Conservation (phyloP, 208 protist genomes). For the Acanthamoeba triangularis region DNA sequence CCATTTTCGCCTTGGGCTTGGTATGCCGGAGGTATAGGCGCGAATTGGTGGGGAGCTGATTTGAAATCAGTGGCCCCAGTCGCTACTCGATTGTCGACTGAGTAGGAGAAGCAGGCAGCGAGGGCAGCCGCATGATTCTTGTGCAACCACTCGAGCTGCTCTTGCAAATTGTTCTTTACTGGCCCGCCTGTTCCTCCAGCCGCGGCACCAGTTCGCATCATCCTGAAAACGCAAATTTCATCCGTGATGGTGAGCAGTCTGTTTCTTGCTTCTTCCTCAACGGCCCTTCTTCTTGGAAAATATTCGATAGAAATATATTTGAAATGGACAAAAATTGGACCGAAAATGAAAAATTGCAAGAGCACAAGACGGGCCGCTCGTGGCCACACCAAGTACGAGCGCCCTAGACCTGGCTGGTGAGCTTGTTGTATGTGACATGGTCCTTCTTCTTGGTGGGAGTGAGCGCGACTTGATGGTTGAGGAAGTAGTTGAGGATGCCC, state of each 20-base stretch:
- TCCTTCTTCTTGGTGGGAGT: too few relatives aligned
- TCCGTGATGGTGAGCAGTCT: background rate
- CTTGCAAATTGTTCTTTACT: background rate
- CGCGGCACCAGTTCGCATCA: background rate
- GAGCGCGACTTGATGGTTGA: background rate
- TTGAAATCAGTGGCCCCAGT: background rate
- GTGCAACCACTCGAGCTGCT: conserved; percentile 29
- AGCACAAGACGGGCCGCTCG: too few relatives aligned
- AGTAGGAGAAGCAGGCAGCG: conserved; percentile 20
- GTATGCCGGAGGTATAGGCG: background rate
- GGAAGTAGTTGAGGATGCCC: conserved; percentile 52
- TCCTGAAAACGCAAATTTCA: background rate
- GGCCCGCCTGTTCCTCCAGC: background rate
- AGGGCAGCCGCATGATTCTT: background rate
- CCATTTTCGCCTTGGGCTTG: background rate
- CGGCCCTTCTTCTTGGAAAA: too few relatives aligned
- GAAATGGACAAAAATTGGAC: too few relatives aligned
- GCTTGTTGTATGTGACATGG: too few relatives aligned
- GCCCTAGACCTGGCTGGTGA: too few relatives aligned
- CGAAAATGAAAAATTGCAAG: too few relatives aligned
- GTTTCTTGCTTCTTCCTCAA: background rate
- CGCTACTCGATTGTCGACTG: background rate
- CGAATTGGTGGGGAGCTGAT: background rate
- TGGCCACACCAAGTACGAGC: too few relatives aligned
- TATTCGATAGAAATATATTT: too few relatives aligned